A percentile compares a stretch with the other conserved stretches of the same genome.
Conservation (phyloP, 441 rosid species). For the Kokia cookei region DNA sequence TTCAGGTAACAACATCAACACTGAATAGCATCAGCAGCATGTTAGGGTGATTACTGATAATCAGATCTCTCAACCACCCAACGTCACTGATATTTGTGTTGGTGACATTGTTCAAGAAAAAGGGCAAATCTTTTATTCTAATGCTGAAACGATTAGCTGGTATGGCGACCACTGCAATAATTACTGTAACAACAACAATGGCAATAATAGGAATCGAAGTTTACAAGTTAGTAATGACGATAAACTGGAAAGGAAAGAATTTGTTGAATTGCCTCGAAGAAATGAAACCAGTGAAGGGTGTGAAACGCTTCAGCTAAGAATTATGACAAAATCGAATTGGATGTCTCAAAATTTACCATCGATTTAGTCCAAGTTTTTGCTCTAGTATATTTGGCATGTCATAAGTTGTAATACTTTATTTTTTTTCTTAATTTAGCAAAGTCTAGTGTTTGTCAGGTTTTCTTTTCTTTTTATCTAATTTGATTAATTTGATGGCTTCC, state of each 20-base stretch:
- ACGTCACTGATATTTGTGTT: neutral
- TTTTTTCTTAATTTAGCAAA: too few species aligned
- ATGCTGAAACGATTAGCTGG: slow-evolving; percentile 28
- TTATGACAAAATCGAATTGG: slow-evolving; percentile 52
- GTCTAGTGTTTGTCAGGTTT: too few species aligned
- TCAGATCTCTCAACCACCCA: slow-evolving; percentile 16
- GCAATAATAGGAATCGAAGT: too few species aligned
- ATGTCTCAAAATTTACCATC: slow-evolving; percentile 7
- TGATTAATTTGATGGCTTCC: too few species aligned
- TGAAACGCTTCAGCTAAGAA: slow-evolving; percentile 3
- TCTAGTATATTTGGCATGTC: too few species aligned
- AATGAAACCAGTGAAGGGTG: slow-evolving; percentile 8
- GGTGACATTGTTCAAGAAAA: slow-evolving; percentile 21
- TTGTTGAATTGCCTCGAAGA: neutral
- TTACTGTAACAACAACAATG: too few species aligned
- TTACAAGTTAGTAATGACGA: neutral
- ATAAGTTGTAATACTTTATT: too few species aligned
- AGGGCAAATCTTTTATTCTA: slow-evolving; percentile 23
- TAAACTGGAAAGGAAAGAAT: slow-evolving; percentile 4
- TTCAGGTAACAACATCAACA: slow-evolving; percentile 4
- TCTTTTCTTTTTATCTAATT: too few species aligned
- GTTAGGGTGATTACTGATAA: slow-evolving; percentile 1
- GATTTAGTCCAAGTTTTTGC: too few species aligned
- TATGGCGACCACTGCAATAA: slow-evolving; percentile 12
- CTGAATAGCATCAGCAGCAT: slow-evolving; percentile 10